Percentiles rank a stretch among this genome's conserved stretches.
Conservation (phyloP, 2,329 filamentous ascomycete genomes). For the Aureobasidium sp. region DNA sequence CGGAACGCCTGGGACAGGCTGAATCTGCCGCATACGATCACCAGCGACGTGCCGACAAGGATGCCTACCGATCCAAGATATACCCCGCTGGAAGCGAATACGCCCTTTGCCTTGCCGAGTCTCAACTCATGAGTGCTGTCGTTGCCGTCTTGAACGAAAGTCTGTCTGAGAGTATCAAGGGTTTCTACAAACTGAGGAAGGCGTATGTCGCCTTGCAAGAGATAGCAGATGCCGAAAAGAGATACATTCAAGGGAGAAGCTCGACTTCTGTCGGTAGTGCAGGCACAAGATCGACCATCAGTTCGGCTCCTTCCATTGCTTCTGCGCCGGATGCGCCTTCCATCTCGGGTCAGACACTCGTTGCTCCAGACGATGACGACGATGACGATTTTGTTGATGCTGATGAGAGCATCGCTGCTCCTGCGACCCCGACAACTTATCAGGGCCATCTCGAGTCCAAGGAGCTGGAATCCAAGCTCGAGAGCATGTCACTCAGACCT, state of each 20-base stretch:
- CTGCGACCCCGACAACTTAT: constrained; percentile 42
- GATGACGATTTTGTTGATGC: constrained; percentile 53
- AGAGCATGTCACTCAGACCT: constrained; percentile 2
- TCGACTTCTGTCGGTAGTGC: constrained; percentile 10
- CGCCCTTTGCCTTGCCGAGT: constrained; percentile 72
- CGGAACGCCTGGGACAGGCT: constrained; percentile 62
- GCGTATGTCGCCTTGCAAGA: constrained; percentile 76
- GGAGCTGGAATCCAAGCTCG: constrained; percentile 23
- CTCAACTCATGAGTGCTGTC: constrained; percentile 83
- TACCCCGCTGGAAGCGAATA: constrained; percentile 85
- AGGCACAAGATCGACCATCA: not conserved
- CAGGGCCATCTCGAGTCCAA: constrained; percentile 38
- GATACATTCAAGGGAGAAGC: constrained; percentile 41
- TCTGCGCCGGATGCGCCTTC: not conserved
- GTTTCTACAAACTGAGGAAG: constrained; percentile 87
- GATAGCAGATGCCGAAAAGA: constrained; percentile 68
- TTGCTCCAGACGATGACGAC: constrained; percentile 31
- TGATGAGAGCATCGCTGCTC: constrained; percentile 41
- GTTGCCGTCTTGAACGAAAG: constrained; percentile 88
- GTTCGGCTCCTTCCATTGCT: not conserved
- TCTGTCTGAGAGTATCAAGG: constrained; percentile 80
- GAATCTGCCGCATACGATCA: constrained; percentile 72
- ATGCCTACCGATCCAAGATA: constrained; percentile 54
- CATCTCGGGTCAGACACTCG: not conserved
- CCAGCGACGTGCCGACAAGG: constrained; percentile 65